Base-by-base conservation (phyloP, 305 asterid species). In the Fraxinus albicans region DNA sequence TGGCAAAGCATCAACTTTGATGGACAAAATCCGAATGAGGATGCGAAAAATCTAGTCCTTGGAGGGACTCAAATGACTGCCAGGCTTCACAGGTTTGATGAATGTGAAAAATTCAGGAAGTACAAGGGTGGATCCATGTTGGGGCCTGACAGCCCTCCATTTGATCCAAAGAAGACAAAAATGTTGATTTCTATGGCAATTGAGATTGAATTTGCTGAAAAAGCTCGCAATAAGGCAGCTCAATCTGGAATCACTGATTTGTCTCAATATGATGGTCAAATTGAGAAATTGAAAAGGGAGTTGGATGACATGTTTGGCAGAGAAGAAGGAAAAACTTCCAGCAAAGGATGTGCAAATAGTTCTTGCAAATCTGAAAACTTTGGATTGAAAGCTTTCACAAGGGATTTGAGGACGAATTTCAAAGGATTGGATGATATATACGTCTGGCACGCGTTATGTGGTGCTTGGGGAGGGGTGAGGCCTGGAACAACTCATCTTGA, bases 1-100 rank as follows among this genome's bases (percentile, higher is more conserved):
- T 94, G 98, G 98, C 98, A 94, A 83, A 91, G 97, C 75, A 89
- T 94, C 81, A 91, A 88, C 79, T n/a, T 88, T 70, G 98, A 92
- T 17, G 89, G 82, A 0, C 87, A 91, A 74, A 87, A 89, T 38
- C 90, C 89, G 8, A 77, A 84, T 1, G 88, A 90, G 87, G 98
- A 92, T 17, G 89, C 91, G 0, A 87, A 89, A 76, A 91, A 90
- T 76, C 93, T 94, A 25, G 94, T 92, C 0, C 88, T 92, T 0
- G 93, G 95, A 0, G 97, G 95, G 21, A 84, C 94, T 3, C 98
- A 92, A 55, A 91, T 92, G 97, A 91, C 95, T 17, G 94, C 95
- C 0, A 86, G 94, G 87, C 94, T 93, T 38, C 91, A 92, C 67
- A 79, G 93, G 84, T 85, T 94, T 15, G 93, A 92, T 34, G 96